Conservation (phyloP, 805 yeast species). For the Myxozyma lipomycoides region DNA sequence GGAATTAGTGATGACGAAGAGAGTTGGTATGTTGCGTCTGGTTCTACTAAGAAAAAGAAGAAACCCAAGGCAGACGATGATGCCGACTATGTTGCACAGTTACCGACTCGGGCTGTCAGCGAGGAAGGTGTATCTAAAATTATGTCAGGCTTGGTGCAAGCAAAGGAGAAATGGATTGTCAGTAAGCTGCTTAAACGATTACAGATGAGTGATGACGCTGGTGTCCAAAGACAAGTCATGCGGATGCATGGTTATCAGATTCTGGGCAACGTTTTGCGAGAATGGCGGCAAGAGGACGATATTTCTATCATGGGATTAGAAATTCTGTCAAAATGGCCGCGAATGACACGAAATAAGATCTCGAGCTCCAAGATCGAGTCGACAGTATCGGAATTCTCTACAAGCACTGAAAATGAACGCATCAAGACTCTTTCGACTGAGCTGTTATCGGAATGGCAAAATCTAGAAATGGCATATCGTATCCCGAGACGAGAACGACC, state of each 20-base stretch:
- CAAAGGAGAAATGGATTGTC: constrained; percentile 62
- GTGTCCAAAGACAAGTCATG: constrained; percentile 57
- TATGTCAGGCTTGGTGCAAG: constrained; percentile 75
- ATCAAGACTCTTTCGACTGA: constrained; percentile 41
- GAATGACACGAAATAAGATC: constrained; percentile 72
- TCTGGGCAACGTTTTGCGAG: constrained; percentile 54
- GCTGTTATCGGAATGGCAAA: constrained; percentile 65
- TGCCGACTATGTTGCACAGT: constrained; percentile 55
- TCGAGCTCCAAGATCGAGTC: constrained; percentile 68
- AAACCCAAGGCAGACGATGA: constrained; percentile 47
- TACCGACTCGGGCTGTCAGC: constrained; percentile 51
- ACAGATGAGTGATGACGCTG: constrained; percentile 47
- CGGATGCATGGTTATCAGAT: constrained; percentile 85
- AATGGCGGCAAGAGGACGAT: constrained; percentile 41
- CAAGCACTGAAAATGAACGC: constrained; percentile 33
- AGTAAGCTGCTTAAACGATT: constrained; percentile 66
- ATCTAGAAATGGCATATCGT: constrained; percentile 74
- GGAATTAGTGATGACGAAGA: constrained; percentile 71
- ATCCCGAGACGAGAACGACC: constrained; percentile 58
- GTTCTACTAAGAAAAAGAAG: constrained; percentile 50
- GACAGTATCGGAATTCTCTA: constrained; percentile 47
- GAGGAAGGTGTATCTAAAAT: constrained; percentile 68
- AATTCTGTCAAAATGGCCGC: constrained; percentile 62
- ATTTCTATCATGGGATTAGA: constrained; percentile 50
- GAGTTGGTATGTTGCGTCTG: constrained; percentile 37